Evolutionary conservation across 495 filamentous ascomycete species (phyloP), one percentile per base, ranked within the genome.

Genomic region (Filosporella fistucella): DNA sequence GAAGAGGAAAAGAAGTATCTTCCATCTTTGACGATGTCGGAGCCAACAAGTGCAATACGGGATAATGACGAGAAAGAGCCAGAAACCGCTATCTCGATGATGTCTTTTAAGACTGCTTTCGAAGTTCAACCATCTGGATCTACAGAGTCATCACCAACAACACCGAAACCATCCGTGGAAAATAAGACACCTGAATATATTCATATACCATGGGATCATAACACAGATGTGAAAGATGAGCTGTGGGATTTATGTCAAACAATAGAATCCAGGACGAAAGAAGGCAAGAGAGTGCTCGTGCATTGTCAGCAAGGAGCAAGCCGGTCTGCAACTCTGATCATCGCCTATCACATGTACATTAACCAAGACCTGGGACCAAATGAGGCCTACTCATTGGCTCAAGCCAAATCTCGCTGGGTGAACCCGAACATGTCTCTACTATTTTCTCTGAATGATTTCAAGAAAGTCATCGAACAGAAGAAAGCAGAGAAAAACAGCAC

Each of bases 401-500:
- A 98, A 64, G 74, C 74, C 34, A 85, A 87, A 60, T 96, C 91
- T 60, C 81, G 78, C 54, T 98, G 93, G 93, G 95, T 98, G 44
- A 91, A 90, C 12, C 93, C 93, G 1, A 98, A 98, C 61, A 98
- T 98, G 93, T 89, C 87, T 53, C 71, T 98, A 29, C 96, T 98
- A 64, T 97, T 96, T 68, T 91, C 93, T 63, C 72, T 98, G 41
- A 91, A 94, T 30, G 93, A 98, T 60, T 98, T 95, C 66, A 78
- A 87, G 50, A 81, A 81, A 54, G 78, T 82, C 51, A 67, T 89
- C 8, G 56, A 74, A 3, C 77, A 74, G 55, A 73, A 69, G 59
- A 59, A 68, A 13, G 45, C 53, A 0, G 56, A 55, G 32, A 55
- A 55, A 29, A 42, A 37, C 18, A 54, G 44, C 14, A 17, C 25